Conservation (phyloP, 1,284 basidiomycete species). For the Puccinia novopanici region DNA sequence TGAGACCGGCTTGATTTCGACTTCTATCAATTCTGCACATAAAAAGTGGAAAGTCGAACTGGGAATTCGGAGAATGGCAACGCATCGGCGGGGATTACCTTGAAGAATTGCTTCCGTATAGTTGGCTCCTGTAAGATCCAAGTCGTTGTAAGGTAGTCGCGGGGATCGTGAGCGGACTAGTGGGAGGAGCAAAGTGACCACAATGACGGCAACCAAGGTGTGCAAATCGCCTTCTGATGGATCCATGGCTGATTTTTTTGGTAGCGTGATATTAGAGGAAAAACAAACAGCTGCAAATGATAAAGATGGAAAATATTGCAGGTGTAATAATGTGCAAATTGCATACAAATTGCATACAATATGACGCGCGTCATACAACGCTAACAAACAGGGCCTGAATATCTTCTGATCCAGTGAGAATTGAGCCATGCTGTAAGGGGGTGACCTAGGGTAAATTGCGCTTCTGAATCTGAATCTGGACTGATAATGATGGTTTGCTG, state of each 20-base stretch:
- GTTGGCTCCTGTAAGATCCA: too few relatives aligned
- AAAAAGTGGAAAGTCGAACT: background rate
- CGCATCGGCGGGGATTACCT: background rate
- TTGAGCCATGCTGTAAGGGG: too few relatives aligned
- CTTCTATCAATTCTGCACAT: background rate
- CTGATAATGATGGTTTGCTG: too few relatives aligned
- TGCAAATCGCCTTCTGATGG: background rate
- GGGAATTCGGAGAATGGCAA: background rate
- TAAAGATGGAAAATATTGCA: background rate
- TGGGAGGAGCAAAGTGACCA: background rate
- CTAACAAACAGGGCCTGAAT: conserved; percentile 11
- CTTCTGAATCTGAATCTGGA: too few relatives aligned
- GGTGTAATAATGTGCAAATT: background rate
- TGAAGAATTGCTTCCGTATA: background rate
- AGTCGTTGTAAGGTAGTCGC: background rate
- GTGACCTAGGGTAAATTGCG: too few relatives aligned
- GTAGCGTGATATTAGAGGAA: background rate
- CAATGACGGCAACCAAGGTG: background rate
- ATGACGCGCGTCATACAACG: conserved; percentile 4
- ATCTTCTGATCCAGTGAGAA: too few relatives aligned
- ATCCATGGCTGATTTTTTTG: too few relatives aligned
- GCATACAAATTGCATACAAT: background rate
- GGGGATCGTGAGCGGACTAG: background rate
- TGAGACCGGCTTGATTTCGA: conserved; percentile 1
- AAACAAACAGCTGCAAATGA: background rate